Conservation (phyloP, 192 early-diverging fungal genomes). For the Entomortierella chlamydospora region DNA sequence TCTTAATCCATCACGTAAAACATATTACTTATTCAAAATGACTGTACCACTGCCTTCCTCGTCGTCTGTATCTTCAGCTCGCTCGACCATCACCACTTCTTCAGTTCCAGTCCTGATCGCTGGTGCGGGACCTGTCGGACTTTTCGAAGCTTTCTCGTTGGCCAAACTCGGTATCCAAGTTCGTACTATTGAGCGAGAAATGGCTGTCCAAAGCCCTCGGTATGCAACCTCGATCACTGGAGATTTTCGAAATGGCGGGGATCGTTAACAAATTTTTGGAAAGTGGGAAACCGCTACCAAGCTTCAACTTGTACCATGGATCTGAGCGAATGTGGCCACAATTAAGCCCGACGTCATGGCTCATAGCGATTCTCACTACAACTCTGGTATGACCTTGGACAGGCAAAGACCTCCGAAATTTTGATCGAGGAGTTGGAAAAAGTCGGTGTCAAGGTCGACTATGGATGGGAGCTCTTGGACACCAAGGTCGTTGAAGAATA, state of each 20-base stretch:
- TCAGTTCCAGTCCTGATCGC: slow-evolving; percentile 38
- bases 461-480: slow-evolving; percentile 43
- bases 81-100: neutral
- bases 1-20: too few species aligned
- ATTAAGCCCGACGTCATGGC: neutral
- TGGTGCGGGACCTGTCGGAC: slow-evolving; percentile 47
- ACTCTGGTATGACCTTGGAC: slow-evolving; percentile 17
- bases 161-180: slow-evolving; percentile 28
- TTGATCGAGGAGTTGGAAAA: slow-evolving; percentile 16
- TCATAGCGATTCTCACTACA: slow-evolving; percentile 16
- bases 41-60: neutral
- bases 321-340: neutral
- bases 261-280: slow-evolving; percentile 25
- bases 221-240: slow-evolving; percentile 35
- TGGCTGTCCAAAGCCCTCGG: slow-evolving; percentile 24
- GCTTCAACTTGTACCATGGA: slow-evolving; percentile 10
- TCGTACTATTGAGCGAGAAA: slow-evolving; percentile 41
- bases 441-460: slow-evolving; percentile 32
- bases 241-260: slow-evolving; percentile 30
- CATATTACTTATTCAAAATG: too few species aligned
- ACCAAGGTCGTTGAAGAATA: slow-evolving; percentile 28
- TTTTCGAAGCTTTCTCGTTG: slow-evolving; percentile 42
- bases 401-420: slow-evolving; percentile 23
- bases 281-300: neutral
- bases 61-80: neutral